Evolutionary conservation across 2,329 filamentous ascomycete genomes (phyloP).

Genomic region (Epichloe gansuensis): DNA sequence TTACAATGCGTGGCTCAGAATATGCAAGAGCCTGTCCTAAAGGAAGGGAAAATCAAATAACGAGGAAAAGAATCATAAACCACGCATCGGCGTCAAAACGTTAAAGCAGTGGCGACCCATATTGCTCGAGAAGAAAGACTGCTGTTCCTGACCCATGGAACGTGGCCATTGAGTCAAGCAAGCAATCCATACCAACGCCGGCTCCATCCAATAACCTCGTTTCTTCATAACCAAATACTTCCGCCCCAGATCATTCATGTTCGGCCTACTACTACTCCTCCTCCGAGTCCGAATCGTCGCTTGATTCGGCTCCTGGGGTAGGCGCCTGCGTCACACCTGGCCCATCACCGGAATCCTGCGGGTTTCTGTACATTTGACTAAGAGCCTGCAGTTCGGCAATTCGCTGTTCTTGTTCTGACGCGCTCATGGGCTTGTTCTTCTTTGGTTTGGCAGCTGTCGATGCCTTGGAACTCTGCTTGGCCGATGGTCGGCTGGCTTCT

Average conservation of each 20-base stretch:
- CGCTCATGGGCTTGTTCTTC: slow-evolving; percentile 68
- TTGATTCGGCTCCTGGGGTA: slow-evolving; percentile 22
- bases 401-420: slow-evolving; percentile 53
- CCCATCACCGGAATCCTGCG: slow-evolving; percentile 20
- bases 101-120: neutral
- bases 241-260: neutral
- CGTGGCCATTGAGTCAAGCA: neutral
- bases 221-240: slow-evolving; percentile 6
- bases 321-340: slow-evolving; percentile 14
- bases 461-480: slow-evolving; percentile 15
- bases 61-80: neutral
- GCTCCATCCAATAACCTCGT: slow-evolving; percentile 9
- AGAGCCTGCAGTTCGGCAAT: slow-evolving; percentile 49
- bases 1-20: neutral
- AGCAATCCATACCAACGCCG: slow-evolving; percentile 8
- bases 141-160: neutral
- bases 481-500: slow-evolving; percentile 17
- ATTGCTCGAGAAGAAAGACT: neutral
- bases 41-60: neutral
- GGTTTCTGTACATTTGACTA: slow-evolving; percentile 29
- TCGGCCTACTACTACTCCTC: slow-evolving; percentile 25
- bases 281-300: slow-evolving; percentile 35
- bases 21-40: slow-evolving; percentile 2
- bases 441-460: slow-evolving; percentile 37
- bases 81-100: neutral